phyloP scores from a whole-genome alignment of 2,329 filamentous ascomycete species.

The Grosmannia serpens region DNA sequence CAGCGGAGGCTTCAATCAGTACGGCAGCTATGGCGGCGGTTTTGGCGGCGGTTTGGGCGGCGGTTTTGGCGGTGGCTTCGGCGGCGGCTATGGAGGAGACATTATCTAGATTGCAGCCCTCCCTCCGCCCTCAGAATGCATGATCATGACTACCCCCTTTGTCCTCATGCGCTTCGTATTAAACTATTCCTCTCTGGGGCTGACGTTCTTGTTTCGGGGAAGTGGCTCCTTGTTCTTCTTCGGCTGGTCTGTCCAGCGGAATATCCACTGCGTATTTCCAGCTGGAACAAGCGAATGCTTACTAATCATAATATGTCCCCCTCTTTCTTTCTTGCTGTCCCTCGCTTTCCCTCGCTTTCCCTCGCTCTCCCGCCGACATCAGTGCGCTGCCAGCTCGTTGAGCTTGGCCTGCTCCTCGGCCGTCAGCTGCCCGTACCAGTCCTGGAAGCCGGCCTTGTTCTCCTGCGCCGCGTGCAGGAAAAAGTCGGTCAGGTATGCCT shows the following conservation, averaged over 20 bases:
- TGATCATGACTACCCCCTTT: no score
- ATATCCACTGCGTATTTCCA: no score
- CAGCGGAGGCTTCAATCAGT: constrained; percentile 21
- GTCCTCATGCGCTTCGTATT: no score
- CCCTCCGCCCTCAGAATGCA: background rate
- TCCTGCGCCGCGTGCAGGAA: constrained; percentile 53
- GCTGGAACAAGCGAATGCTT: no score
- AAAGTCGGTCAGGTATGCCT: constrained; percentile 72
- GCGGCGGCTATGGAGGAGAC: constrained; percentile 16
- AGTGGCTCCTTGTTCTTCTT: no score
- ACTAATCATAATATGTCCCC: no score
- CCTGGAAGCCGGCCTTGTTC: constrained; percentile 42
- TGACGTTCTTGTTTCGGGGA: no score
- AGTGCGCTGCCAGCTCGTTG: constrained; percentile 33
- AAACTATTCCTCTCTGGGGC: no score
- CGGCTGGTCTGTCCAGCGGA: no score
- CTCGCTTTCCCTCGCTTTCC: no score
- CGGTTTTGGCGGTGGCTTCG: constrained; percentile 20
- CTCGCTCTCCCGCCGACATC: background rate
- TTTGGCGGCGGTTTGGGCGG: constrained; percentile 22
- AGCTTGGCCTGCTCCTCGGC: constrained; percentile 46
- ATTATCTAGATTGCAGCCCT: constrained; percentile 16
- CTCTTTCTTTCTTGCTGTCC: no score
- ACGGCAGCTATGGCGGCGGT: constrained; percentile 19
- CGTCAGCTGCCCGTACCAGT: constrained; percentile 44